Evolutionary conservation across 352 stramenopile genomes (phyloP).

Genomic region (Pythium periplocum): DNA sequence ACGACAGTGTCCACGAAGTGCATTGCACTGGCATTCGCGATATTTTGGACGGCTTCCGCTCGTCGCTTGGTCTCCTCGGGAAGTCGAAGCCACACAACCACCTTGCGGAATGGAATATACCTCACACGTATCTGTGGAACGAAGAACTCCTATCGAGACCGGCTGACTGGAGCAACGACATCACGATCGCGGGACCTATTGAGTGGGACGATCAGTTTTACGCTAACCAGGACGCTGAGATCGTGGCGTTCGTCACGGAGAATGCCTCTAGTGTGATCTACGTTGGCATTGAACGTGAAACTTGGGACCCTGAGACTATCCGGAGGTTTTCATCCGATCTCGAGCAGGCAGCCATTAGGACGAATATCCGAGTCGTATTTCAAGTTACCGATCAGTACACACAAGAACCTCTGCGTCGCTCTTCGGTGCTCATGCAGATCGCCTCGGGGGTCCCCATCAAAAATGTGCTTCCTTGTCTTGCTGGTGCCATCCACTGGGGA

Average conservation of each 20-base stretch:
- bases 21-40: conserved; percentile 41
- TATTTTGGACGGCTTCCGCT: conserved; percentile 54
- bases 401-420: conserved; percentile 23
- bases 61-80: conserved; percentile 41
- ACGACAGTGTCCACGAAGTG: conserved; percentile 45
- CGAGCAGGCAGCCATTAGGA: conserved; percentile 30
- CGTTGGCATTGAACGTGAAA: conserved; percentile 42
- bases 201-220: conserved; percentile 11
- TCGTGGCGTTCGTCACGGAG: conserved; percentile 24
- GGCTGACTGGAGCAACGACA: conserved; percentile 52
- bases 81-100: conserved; percentile 30
- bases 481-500: conserved; percentile 46
- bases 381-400: conserved; percentile 37
- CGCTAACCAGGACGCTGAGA: conserved; percentile 11
- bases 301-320: conserved; percentile 34
- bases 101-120: conserved; percentile 43
- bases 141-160: conserved; percentile 47
- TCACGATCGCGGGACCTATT: conserved; percentile 50
- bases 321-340: conserved; percentile 36
- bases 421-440: conserved; percentile 40
- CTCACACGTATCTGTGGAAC: conserved; percentile 79
- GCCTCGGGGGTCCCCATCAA: conserved; percentile 30
- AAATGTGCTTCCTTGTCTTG: conserved; percentile 30
- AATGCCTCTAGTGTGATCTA: conserved; percentile 27
- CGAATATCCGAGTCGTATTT: conserved; percentile 51